phyloP scores from a whole-genome alignment of 257 asterid species.

The Scutellaria galericulata region DNA sequence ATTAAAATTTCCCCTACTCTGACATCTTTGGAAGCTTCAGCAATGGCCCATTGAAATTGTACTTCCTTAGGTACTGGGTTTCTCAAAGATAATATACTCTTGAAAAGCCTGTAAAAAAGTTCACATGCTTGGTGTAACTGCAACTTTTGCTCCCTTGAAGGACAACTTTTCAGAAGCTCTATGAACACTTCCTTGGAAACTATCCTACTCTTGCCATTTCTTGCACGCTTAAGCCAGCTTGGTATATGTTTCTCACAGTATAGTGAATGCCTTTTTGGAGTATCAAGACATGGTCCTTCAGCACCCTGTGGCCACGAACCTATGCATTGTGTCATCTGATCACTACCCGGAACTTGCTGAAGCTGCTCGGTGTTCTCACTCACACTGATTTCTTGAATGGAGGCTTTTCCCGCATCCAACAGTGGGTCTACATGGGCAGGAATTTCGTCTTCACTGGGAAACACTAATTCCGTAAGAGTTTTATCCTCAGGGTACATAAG shows the following conservation, averaged over 20 bases:
- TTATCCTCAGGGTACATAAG: constrained; percentile 36
- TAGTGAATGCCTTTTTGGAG: constrained; percentile 75
- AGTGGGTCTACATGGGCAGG: constrained; percentile 52
- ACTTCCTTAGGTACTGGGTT: constrained; percentile 92
- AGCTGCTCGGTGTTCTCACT: constrained; percentile 48
- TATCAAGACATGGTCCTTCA: constrained; percentile 64
- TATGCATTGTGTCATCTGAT: constrained; percentile 63
- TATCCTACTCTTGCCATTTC: constrained; percentile 94
- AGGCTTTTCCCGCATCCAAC: constrained; percentile 47
- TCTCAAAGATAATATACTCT: constrained; percentile 77
- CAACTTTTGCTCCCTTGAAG: constrained; percentile 72
- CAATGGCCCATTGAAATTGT: constrained; percentile 91
- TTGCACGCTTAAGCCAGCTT: constrained; percentile 99
- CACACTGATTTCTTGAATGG: constrained; percentile 42
- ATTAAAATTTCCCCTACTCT: constrained; percentile 60
- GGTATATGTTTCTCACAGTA: constrained; percentile 95
- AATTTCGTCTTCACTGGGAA: constrained; percentile 44
- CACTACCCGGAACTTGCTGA: constrained; percentile 40
- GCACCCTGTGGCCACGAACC: constrained; percentile 65
- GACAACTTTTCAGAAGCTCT: constrained; percentile 76
- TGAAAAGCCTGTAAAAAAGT: constrained; percentile 84
- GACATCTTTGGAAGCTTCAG: constrained; percentile 86
- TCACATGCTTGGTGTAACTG: constrained; percentile 92
- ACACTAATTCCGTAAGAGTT: constrained; percentile 46
- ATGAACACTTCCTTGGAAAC: constrained; percentile 90